Evolutionary conservation across 768 basidiomycete genomes (phyloP).

Genomic region (Mycena maculata): DNA sequence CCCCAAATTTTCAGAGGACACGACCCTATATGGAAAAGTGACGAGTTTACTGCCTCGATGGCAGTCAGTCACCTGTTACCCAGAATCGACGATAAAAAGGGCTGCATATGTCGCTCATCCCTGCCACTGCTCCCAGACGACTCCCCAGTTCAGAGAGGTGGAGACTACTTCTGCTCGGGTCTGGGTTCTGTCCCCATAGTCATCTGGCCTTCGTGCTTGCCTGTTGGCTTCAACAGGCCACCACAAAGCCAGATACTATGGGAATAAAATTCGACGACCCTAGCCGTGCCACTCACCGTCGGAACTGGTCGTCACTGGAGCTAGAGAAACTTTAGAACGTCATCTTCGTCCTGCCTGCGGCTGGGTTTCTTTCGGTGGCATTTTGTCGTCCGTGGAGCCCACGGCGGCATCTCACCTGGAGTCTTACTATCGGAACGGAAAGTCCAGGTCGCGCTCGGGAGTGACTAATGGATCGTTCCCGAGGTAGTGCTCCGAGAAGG

Average conservation of each 20-base stretch:
- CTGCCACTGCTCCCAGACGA: background rate
- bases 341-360: background rate
- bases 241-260: slow-evolving; percentile 23
- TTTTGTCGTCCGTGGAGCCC: background rate
- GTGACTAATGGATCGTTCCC: too few species aligned
- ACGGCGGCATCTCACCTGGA: too few species aligned
- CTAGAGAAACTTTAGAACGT: background rate
- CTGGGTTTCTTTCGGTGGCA: background rate
- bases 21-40: too few species aligned
- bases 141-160: background rate
- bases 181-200: background rate
- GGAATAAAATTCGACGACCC: slow-evolving; percentile 20
- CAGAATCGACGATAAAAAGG: too few species aligned
- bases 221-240: background rate
- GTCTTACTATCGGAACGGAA: too few species aligned
- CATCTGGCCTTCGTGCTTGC: background rate
- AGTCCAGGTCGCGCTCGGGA: too few species aligned
- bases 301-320: background rate
- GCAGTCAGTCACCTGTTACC: background rate
- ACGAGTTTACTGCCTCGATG: too few species aligned
- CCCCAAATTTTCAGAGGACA: too few species aligned
- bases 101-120: background rate
- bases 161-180: background rate
- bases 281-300: background rate
- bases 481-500: background rate